Evolutionary conservation across 345 rosid genomes (phyloP).

Genomic region (Heritiera fomes): DNA sequence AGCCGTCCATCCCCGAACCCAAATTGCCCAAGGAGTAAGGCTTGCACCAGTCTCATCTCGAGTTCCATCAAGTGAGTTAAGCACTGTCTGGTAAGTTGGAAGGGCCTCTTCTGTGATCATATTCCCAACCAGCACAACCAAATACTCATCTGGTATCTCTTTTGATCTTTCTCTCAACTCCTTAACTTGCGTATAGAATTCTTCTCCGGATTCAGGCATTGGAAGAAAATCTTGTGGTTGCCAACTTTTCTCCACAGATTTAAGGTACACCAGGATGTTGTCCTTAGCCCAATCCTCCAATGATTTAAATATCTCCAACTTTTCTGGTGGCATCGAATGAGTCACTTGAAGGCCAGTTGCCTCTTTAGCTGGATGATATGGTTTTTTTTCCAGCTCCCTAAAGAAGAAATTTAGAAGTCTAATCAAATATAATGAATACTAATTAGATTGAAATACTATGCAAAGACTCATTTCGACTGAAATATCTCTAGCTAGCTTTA

Average conservation of each 20-base stretch:
- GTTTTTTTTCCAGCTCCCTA: background rate
- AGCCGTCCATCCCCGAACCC: slow-evolving; percentile 81
- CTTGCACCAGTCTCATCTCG: slow-evolving; percentile 74
- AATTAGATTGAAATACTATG: background rate
- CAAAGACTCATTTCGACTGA: too few relatives aligned
- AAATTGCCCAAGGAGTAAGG: slow-evolving; percentile 64
- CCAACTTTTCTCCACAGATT: slow-evolving; percentile 72
- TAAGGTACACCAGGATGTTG: slow-evolving; percentile 52
- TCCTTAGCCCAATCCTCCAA: slow-evolving; percentile 68
- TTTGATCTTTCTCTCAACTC: slow-evolving; percentile 61
- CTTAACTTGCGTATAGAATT: slow-evolving; percentile 62
- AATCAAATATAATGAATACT: too few relatives aligned
- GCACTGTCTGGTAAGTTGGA: slow-evolving; percentile 78
- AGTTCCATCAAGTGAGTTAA: slow-evolving; percentile 64
- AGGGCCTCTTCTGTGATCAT: slow-evolving; percentile 80
- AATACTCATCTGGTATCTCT: slow-evolving; percentile 65
- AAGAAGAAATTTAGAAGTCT: background rate
- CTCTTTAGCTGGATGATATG: background rate
- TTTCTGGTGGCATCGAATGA: slow-evolving; percentile 64
- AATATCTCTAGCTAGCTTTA: background rate
- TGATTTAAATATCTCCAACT: slow-evolving; percentile 54
- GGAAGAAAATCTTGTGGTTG: slow-evolving; percentile 69
- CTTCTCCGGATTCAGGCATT: slow-evolving; percentile 41
- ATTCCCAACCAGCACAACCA: slow-evolving; percentile 69
- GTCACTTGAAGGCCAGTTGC: slow-evolving; percentile 44